These are phyloP conservation scores for Podaxis rugospora DNA, from an alignment of 768 basidiomycete genomes.

Conservation along the genomic window DNA sequence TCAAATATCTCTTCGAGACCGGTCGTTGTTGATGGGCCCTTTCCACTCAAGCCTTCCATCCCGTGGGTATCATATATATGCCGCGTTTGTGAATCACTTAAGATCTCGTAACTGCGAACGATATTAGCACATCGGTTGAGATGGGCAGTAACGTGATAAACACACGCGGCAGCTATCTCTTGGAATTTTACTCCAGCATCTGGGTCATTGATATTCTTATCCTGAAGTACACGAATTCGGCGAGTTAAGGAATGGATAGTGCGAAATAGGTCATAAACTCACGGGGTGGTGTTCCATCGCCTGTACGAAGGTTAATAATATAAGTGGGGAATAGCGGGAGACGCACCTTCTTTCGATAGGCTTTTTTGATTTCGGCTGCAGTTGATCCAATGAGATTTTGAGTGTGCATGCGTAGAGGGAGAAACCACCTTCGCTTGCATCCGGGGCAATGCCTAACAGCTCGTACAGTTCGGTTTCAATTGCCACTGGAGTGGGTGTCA, in stretches of 20 bases:
- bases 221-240: slow-evolving; percentile 16
- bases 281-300: slow-evolving; percentile 89
- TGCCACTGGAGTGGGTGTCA: slow-evolving; percentile 42
- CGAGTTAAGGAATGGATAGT: neutral
- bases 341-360: slow-evolving; percentile 86
- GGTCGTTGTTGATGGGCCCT: slow-evolving; percentile 44
- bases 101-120: slow-evolving; percentile 68
- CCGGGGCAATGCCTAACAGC: slow-evolving; percentile 66
- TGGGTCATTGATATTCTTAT: slow-evolving; percentile 86
- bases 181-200: slow-evolving; percentile 81
- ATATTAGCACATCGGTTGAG: slow-evolving; percentile 8
- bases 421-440: slow-evolving; percentile 64
- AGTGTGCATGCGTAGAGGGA: neutral
- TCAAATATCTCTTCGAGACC: slow-evolving; percentile 70
- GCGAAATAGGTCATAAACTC: slow-evolving; percentile 13
- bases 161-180: slow-evolving; percentile 84
- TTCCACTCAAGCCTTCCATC: slow-evolving; percentile 58
- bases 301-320: slow-evolving; percentile 30
- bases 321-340: neutral
- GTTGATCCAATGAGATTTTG: slow-evolving; percentile 15
- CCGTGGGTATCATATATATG: slow-evolving; percentile 73
- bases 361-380: slow-evolving; percentile 86
- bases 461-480: slow-evolving; percentile 85
- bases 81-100: slow-evolving; percentile 65
- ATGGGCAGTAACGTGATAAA: slow-evolving; percentile 16